These are phyloP conservation scores for Coniella lustricola DNA, from an alignment of 2,329 filamentous ascomycete species.

Conservation along the genomic window DNA sequence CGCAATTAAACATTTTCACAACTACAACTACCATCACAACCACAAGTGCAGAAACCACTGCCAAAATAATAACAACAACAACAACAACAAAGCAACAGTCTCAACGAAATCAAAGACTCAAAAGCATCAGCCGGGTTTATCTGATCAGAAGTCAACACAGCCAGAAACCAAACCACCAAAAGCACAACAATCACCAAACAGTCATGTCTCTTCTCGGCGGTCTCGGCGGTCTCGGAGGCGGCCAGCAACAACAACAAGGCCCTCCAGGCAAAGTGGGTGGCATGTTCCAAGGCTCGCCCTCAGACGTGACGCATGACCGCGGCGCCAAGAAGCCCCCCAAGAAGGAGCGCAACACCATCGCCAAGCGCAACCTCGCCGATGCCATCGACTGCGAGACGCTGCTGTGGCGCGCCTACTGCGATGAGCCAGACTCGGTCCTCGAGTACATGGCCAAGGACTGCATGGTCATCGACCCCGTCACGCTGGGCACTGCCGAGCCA, in stretches of 20 bases:
- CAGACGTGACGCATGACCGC: constrained; percentile 17
- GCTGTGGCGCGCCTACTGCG: constrained; percentile 31
- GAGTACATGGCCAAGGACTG: constrained; percentile 33
- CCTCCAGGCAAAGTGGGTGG: constrained; percentile 10
- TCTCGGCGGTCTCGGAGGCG: too few species aligned
- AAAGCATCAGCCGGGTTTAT: too few species aligned
- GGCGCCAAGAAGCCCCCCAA: constrained; percentile 20
- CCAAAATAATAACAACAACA: too few species aligned
- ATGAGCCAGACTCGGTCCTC: constrained; percentile 27
- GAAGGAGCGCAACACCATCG: constrained; percentile 29
- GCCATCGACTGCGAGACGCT: constrained; percentile 32
- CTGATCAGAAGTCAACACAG: too few species aligned
- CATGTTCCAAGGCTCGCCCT: constrained; percentile 11
- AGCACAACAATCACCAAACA: background rate
- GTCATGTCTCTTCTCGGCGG: background rate
- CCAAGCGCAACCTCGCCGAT: constrained; percentile 30
- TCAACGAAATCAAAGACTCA: too few species aligned
- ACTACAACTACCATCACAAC: too few species aligned
- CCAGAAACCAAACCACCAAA: too few species aligned
- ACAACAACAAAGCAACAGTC: background rate
- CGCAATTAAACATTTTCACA: too few species aligned
- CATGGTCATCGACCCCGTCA: constrained; percentile 30
- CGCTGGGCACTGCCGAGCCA: constrained; percentile 22
- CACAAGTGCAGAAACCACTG: too few species aligned
- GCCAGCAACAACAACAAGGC: too few species aligned